Evolutionary conservation across 148 eudicot genomes (phyloP), one percentile per base, ranked within the genome.

Genomic region (Silene latifolia): DNA sequence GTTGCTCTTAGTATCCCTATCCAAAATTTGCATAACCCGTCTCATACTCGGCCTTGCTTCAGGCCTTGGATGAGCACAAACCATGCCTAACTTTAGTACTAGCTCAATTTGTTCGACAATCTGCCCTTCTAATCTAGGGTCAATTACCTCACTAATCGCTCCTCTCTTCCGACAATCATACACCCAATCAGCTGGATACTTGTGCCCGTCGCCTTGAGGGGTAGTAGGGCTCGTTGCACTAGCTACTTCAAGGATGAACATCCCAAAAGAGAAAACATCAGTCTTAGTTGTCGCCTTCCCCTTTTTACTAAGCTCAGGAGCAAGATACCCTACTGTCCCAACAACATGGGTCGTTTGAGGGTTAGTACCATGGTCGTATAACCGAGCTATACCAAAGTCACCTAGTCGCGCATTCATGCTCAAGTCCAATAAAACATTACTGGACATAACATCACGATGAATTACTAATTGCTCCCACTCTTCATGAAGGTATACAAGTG

Each of bases 341-440:
- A 81, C 87, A 2, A 82, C 80, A 54, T 74, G 76, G 27, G 87
- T 84, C 15, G 79, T 81, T 11, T 62, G 71, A 25, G 79, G 80
- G 73, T 78, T 81, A 8, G 72, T 58, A 8, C 82, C 84, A 29
- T 77, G 83, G 54, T 85, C 85, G 14, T 75, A 76, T 13, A 85
- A 72, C 74, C 83, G 77, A 18, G 87, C 87, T 25, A 85, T 75
- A 53, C 85, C 87, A 19, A 85, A 85, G 53, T 85, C 87, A 39
- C 87, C 87, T 17, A 85, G 27, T 74, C 84, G 71, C 14, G 85
- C 76, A 63, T 85, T 85, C 79, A 85, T 80, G 25, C 81, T 76
- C 6, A 72, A 74, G 39, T 83, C 86, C n/a, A 83, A 67, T 56
- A 83, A 53, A 32, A 83, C 81, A 73, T 83, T 83, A 62, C 83